A percentile compares a stretch with the other conserved stretches of the same genome.
These are phyloP conservation scores for Claviceps monticola DNA, from an alignment of 2,329 filamentous ascomycete species.

Conservation along the genomic window DNA sequence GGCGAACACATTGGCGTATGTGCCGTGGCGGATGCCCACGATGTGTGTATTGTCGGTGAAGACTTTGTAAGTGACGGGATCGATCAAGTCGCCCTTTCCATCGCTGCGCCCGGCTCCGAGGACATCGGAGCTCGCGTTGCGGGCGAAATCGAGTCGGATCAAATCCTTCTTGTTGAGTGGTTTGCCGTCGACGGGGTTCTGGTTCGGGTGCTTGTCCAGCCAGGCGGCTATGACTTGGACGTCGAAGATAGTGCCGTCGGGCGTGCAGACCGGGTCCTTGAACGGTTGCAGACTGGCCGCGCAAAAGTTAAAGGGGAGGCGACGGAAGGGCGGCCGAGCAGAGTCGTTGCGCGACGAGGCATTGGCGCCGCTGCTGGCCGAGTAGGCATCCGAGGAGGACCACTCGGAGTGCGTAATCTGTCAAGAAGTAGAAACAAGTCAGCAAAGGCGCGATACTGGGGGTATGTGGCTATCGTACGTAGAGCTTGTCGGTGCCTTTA, in stretches of 20 bases:
- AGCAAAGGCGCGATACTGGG: neutral
- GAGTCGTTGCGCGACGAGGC: slow-evolving; percentile 22
- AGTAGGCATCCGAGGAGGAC: slow-evolving; percentile 81
- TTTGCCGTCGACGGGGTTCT: slow-evolving; percentile 77
- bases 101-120: slow-evolving; percentile 34
- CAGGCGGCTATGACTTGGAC: slow-evolving; percentile 87
- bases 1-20: slow-evolving; percentile 87
- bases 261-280: slow-evolving; percentile 83
- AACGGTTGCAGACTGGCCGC: slow-evolving; percentile 92
- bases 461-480: slow-evolving; percentile 16
- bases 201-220: slow-evolving; percentile 76
- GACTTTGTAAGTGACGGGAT: slow-evolving; percentile 94
- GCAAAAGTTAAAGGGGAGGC: slow-evolving; percentile 96
- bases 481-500: slow-evolving; percentile 33
- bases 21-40: slow-evolving; percentile 66
- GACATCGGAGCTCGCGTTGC: slow-evolving; percentile 60
- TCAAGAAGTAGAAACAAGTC: slow-evolving; percentile 1
- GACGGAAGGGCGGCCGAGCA: slow-evolving; percentile 53
- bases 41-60: slow-evolving; percentile 98
- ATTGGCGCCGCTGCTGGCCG: slow-evolving; percentile 46
- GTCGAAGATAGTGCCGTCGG: slow-evolving; percentile 81
- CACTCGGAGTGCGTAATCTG: slow-evolving; percentile 94
- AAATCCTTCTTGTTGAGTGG: slow-evolving; percentile 70
- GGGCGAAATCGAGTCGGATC: slow-evolving; percentile 80
- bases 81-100: slow-evolving; percentile 67